These are phyloP conservation scores for Penicillium sp. DNA, from an alignment of 2,329 filamentous ascomycete species.

Conservation along the genomic window DNA sequence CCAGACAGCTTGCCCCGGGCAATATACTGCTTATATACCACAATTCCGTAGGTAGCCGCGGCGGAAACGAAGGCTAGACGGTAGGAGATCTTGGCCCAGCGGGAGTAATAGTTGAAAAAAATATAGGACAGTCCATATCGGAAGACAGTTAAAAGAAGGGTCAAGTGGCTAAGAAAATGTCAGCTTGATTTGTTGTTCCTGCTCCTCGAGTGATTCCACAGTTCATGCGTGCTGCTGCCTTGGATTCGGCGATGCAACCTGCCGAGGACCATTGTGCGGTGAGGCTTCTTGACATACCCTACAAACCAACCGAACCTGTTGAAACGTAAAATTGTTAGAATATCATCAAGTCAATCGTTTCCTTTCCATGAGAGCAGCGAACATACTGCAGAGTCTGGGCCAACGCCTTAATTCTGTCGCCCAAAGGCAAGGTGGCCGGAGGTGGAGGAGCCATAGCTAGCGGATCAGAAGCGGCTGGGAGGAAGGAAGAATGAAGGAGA, in stretches of 20 bases:
- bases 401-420: conserved; percentile 70
- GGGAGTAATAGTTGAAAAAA: conserved; percentile 78
- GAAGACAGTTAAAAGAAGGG: conserved; percentile 74
- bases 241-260: background rate
- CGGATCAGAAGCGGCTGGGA: conserved; percentile 10
- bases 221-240: background rate
- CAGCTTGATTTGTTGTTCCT: conserved; percentile 16
- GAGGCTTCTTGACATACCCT: conserved; percentile 55
- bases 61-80: conserved; percentile 86
- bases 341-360: background rate
- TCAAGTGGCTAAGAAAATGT: conserved; percentile 65
- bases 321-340: conserved; percentile 10
- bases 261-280: conserved; percentile 13
- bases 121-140: conserved; percentile 84
- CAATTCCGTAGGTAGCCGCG: conserved; percentile 90
- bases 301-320: conserved; percentile 66
- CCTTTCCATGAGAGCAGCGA: background rate
- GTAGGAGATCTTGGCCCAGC: conserved; percentile 78
- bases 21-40: conserved; percentile 95
- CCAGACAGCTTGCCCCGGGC: conserved; percentile 73
- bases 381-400: conserved; percentile 88
- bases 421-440: conserved; percentile 63
- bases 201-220: background rate
- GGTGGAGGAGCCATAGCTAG: conserved; percentile 71
- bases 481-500: conserved; percentile 2